Percentiles rank a stretch among this genome's conserved stretches.
These are phyloP conservation scores for Saccharomyces kudriavzevii DNA, from an alignment of 805 yeast genomes.

Conservation along the genomic window DNA sequence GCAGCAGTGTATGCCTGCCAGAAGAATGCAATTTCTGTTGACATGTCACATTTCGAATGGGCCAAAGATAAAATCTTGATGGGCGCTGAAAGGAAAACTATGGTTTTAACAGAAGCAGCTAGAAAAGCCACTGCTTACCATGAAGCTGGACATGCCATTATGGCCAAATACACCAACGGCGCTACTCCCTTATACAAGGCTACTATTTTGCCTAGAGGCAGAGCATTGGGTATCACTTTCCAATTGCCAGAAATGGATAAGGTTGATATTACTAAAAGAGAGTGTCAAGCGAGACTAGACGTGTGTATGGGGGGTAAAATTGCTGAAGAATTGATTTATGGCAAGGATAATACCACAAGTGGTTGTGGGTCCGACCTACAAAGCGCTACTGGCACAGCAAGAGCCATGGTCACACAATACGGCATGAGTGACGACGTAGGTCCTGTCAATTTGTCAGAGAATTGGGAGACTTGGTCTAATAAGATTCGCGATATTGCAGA, in stretches of 20 bases:
- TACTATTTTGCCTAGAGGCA: slow-evolving; percentile 91
- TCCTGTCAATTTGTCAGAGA: slow-evolving; percentile 80
- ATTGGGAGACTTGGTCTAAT: slow-evolving; percentile 94
- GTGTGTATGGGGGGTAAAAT: slow-evolving; percentile 99
- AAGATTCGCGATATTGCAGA: slow-evolving; percentile 84
- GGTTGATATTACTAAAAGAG: slow-evolving; percentile 82
- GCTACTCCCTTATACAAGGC: slow-evolving; percentile 96
- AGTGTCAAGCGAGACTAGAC: slow-evolving; percentile 84
- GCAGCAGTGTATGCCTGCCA: slow-evolving; percentile 98
- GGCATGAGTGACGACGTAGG: slow-evolving; percentile 96
- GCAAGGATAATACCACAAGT: slow-evolving; percentile 84
- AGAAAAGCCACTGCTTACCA: slow-evolving; percentile 93
- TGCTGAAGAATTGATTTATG: slow-evolving; percentile 90
- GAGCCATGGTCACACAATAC: slow-evolving; percentile 93
- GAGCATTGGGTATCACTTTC: slow-evolving; percentile 94
- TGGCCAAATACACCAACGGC: slow-evolving; percentile 90
- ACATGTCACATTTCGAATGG: slow-evolving; percentile 93
- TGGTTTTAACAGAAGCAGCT: slow-evolving; percentile 95
- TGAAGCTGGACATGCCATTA: slow-evolving; percentile 98
- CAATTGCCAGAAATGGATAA: slow-evolving; percentile 98
- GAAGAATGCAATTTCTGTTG: slow-evolving; percentile 80
- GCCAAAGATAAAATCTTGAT: slow-evolving; percentile 95
- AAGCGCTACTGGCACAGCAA: slow-evolving; percentile 84
- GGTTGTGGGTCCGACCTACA: slow-evolving; percentile 92
- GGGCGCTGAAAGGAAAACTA: slow-evolving; percentile 97